Evolutionary conservation across 768 basidiomycete genomes (phyloP), one percentile per base, ranked within the genome.

Genomic region (Mycena leptocephala): DNA sequence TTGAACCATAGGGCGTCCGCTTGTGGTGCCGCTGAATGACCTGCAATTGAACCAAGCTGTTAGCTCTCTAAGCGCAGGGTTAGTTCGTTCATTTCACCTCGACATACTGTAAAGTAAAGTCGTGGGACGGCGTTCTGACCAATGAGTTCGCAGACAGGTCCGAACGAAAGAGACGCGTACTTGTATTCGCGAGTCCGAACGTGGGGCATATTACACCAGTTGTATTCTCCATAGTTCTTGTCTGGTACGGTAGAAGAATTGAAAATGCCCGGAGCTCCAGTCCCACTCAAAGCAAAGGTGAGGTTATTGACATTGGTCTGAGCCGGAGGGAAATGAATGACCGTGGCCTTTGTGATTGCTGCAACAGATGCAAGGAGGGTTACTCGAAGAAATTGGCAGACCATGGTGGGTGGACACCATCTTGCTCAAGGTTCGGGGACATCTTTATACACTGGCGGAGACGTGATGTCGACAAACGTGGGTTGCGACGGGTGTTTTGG

Each of bases 181-280:
- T 84, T 85, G 81, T 90, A 90, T 79, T 89, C 89, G 70, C 76
- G 81, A 30, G 67, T 61, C 68, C 89, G 82, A 1, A 88, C 89
- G 82, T 90, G 90, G 3, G 90, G 89, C 90, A 91, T 90, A 75
- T 90, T 90, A 64, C 90, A 90, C 89, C 89, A 90, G 74, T 90
- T 90, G 71, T 89, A 90, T 24, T 80, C 81, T 0, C 89, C 89
- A 83, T 90, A 90, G 11, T 76, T 75, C 3, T 82, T 68, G 43
- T 86, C 78, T 1, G 89, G 86, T 10, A 86, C 86, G 9, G 69
- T 77, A 0, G 89, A 90, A 0, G 86, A 88, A 72, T 82, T 85
- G 79, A 85, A 89, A 3, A 90, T 89, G 6, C 89, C 89, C 26
- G 88, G 87, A n/a, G 87, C 83, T 13, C 87, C 89, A 13, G 84